Percentiles rank a stretch among this genome's conserved stretches.
These are phyloP conservation scores for Ensete glaucum DNA, from an alignment of 176 grass and related monocot genomes.

Conservation along the genomic window DNA sequence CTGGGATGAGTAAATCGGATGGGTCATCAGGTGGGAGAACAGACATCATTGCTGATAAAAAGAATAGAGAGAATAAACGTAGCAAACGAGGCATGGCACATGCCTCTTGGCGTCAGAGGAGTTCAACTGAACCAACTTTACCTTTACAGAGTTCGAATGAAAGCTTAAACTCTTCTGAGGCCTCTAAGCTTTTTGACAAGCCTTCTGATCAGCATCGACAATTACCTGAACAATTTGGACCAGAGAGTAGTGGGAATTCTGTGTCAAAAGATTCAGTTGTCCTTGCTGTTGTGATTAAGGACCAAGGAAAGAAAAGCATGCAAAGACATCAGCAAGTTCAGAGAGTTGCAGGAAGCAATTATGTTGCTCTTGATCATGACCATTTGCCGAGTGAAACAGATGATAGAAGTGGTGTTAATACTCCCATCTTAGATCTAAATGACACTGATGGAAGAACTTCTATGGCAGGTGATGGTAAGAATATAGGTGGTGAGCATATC, in stretches of 20 bases:
- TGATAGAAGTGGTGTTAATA: conserved; percentile 18
- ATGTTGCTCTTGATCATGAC: conserved; percentile 25
- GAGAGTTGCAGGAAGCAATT: conserved; percentile 39
- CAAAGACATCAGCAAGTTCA: conserved; percentile 47
- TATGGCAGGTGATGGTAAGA: conserved; percentile 34
- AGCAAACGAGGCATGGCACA: conserved; percentile 53
- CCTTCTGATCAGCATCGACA: conserved; percentile 26
- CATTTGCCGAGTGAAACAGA: conserved; percentile 27
- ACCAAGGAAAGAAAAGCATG: conserved; percentile 33
- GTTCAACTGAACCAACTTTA: conserved; percentile 39
- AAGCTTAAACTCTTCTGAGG: conserved; percentile 23
- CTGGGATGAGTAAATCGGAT: conserved; percentile 29
- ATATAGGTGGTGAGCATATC: conserved; percentile 23
- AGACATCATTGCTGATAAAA: conserved; percentile 25
- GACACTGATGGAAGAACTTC: conserved; percentile 29
- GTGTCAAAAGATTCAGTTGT: conserved; percentile 21
- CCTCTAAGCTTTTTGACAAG: conserved; percentile 31
- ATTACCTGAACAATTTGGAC: conserved; percentile 23
- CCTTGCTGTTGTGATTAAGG: conserved; percentile 22
- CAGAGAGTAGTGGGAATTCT: conserved; percentile 21
- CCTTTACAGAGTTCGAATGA: conserved; percentile 29
- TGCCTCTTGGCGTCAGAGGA: conserved; percentile 86
- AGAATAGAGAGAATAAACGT: conserved; percentile 49
- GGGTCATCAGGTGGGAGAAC: conserved; percentile 37
- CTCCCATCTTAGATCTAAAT: conserved; percentile 23